Base-by-base conservation (phyloP, 2,329 filamentous ascomycete species). In the Rhynchosporium secalis region DNA sequence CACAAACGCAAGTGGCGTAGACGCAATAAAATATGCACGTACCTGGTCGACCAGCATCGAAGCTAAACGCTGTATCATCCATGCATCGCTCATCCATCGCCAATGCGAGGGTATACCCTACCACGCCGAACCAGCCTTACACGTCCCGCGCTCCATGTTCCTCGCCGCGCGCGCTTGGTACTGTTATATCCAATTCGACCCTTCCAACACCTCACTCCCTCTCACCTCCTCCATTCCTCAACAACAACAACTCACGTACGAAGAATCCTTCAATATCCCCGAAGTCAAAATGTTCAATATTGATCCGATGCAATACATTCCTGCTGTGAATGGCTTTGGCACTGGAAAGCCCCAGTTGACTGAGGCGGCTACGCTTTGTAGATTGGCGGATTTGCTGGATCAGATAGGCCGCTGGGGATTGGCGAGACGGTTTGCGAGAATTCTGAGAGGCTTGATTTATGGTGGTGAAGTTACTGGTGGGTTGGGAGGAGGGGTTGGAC, bases 71-170 rank as follows among this genome's bases (percentile, higher is more conserved):
- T 66, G 64, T 54, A 60, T 66, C 29, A 46, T 68, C n/a, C 66
- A 68, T 40, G 66, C 62, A 40, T 59, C 51, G 26, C 49, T 63
- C 28, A 58, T 65, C 43, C 64, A 61, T 15, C 38, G 58, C 20
- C 55, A 58, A 38, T 38, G 61, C n/a, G 62, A 61, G 38, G 43
- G 55, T 5, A 57, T 68, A 31, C 62, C 54, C 4, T 45, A 63
- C n/a, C 62, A 61, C 38, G 36, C 43, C 9, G 64, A 66, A 31
- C 60, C 64, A 4, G 64, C 66, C 1, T 58, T 68, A 2, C 66
- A 68, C 51, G 57, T 68, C 28, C 62, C 66, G 3, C 62, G 60
- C 26, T 56, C 45, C 10, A 54, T 68, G 33, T 68, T 68, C 54
- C 52, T 58, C 5, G 62, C 66, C 15, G 59, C 60, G 15, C 20